Percentiles rank a stretch among this genome's conserved stretches.
These are phyloP conservation scores for Spergularia azorica DNA, from an alignment of 179 eudicot species.

Conservation along the genomic window DNA sequence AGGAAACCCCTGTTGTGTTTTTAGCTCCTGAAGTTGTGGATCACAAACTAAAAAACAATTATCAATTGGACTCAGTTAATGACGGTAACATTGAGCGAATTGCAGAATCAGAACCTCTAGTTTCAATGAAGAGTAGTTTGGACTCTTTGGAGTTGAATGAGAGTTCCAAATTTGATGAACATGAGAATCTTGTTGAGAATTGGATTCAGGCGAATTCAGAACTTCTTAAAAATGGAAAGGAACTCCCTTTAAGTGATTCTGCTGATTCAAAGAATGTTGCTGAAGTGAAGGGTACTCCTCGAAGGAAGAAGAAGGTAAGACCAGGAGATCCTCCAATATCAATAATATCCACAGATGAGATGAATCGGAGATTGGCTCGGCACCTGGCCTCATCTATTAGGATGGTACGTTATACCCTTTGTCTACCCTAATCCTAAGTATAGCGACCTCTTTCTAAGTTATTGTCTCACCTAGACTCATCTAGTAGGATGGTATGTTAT, in stretches of 20 bases:
- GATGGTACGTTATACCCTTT: conserved; percentile 58
- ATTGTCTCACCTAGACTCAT: too few species aligned
- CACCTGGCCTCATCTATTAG: conserved; percentile 62
- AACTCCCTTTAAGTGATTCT: conserved; percentile 29
- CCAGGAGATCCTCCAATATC: conserved; percentile 72
- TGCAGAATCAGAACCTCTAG: conserved; percentile 22
- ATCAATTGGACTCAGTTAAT: neutral
- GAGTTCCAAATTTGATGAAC: conserved; percentile 17
- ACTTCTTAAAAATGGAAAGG: conserved; percentile 23
- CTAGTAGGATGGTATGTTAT: too few species aligned
- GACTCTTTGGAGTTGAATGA: conserved; percentile 8
- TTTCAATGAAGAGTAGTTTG: conserved; percentile 19
- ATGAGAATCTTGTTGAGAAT: conserved; percentile 18
- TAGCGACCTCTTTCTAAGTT: too few species aligned
- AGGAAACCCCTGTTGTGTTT: neutral
- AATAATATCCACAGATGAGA: conserved; percentile 45
- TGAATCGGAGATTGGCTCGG: conserved; percentile 62
- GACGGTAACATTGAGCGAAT: conserved; percentile 19
- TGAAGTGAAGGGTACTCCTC: conserved; percentile 21
- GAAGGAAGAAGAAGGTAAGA: conserved; percentile 56
- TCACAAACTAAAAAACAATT: neutral
- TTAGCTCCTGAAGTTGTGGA: conserved; percentile 12
- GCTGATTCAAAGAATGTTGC: conserved; percentile 25
- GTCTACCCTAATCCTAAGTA: neutral
- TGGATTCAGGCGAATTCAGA: conserved; percentile 7